A percentile compares a stretch with the other conserved stretches of the same genome.
Evolutionary conservation across 164 flowering plant species (phyloP).

Genomic region (Berberis vulgaris): DNA sequence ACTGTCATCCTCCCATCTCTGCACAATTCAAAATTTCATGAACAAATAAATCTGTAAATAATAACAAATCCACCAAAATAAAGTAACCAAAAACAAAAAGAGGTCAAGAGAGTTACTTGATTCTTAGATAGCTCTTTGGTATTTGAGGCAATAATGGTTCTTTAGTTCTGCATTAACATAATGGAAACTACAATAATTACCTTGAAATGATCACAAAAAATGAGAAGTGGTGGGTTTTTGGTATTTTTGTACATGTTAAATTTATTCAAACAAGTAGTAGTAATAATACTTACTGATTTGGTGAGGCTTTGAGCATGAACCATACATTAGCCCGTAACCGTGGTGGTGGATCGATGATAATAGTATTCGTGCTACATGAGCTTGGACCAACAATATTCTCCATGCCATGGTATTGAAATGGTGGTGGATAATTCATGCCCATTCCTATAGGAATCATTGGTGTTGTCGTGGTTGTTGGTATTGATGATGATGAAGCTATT

Average conservation of each 20-base stretch:
- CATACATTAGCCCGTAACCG: constrained; percentile 69
- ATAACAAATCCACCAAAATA: not conserved
- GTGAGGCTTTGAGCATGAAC: constrained; percentile 76
- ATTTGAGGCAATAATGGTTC: constrained; percentile 91
- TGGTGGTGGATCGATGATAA: constrained; percentile 49
- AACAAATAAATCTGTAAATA: not conserved
- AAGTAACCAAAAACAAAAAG: not conserved
- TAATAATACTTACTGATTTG: constrained; percentile 51
- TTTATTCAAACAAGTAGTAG: too few relatives aligned
- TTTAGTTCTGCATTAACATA: constrained; percentile 41
- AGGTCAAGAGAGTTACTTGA: constrained; percentile 41
- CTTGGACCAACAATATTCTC: constrained; percentile 15
- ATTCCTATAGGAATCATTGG: not conserved
- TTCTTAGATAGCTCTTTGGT: constrained; percentile 84
- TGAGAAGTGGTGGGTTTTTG: too few relatives aligned
- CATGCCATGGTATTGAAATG: constrained; percentile 16
- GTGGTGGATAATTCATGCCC: constrained; percentile 19
- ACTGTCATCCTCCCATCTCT: constrained; percentile 95
- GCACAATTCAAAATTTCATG: constrained; percentile 3
- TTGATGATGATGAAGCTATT: constrained; percentile 13
- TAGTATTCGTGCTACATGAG: constrained; percentile 20
- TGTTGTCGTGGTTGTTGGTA: not conserved
- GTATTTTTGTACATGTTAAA: too few relatives aligned
- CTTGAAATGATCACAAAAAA: not conserved
- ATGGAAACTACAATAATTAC: constrained; percentile 1